Evolutionary conservation across 257 asterid species (phyloP).

Genomic region (Dorcoceras hygrometricum): DNA sequence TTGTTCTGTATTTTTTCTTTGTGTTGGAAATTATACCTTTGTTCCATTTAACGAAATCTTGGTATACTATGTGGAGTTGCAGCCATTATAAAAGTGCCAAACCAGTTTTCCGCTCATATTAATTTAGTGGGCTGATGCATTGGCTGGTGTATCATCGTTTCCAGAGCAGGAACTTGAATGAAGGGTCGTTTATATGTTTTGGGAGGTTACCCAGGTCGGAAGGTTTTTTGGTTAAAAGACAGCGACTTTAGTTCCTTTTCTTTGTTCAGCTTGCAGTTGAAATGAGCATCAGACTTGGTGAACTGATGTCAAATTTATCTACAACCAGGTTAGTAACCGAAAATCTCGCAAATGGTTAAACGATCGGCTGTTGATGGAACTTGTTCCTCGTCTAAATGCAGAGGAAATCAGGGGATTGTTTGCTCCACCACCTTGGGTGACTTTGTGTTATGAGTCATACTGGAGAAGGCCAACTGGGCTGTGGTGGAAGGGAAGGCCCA

Average conservation of each 20-base stretch:
- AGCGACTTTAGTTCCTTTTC: background rate
- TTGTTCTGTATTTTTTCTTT: background rate
- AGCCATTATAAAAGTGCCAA: background rate
- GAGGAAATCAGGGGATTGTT: constrained; percentile 90
- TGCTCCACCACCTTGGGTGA: constrained; percentile 99
- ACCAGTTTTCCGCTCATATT: background rate
- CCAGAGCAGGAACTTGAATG: background rate
- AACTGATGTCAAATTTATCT: constrained; percentile 16
- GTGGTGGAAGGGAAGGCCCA: no score
- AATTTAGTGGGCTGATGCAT: constrained; percentile 10
- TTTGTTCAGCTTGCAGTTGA: background rate
- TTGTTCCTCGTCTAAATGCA: constrained; percentile 85
- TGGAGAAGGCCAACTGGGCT: no score
- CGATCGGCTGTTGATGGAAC: constrained; percentile 90
- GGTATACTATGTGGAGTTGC: background rate
- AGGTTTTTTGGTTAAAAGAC: background rate
- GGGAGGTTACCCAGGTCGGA: background rate
- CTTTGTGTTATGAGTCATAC: constrained; percentile 15
- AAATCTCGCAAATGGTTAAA: constrained; percentile 95
- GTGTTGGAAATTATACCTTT: constrained; percentile 6
- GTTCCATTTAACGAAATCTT: no score
- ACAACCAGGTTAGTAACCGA: constrained; percentile 76
- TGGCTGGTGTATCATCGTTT: background rate
- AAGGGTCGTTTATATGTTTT: background rate
- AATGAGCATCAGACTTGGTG: constrained; percentile 1